phyloP scores from a whole-genome alignment of 2,329 filamentous ascomycete genomes.

The Metarhizium brunneum region DNA sequence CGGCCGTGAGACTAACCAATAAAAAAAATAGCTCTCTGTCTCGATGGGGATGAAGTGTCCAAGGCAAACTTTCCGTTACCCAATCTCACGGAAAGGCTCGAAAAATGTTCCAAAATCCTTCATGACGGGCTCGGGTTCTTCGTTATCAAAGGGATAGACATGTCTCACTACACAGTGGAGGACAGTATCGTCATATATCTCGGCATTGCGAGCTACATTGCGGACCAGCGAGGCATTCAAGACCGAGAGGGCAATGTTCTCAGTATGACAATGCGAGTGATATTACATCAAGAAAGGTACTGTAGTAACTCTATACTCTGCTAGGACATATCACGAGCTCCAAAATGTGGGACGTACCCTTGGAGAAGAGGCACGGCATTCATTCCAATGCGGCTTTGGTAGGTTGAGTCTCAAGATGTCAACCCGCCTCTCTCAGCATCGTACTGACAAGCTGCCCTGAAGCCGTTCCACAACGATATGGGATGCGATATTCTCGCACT shows the following conservation, averaged over 20 bases:
- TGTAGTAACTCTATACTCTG: constrained; percentile 9
- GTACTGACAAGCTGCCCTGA: constrained; percentile 3
- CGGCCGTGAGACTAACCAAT: neutral
- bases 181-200: constrained; percentile 48
- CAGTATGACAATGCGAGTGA: constrained; percentile 25
- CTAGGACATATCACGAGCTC: constrained; percentile 39
- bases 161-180: constrained; percentile 35
- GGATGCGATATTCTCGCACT: constrained; percentile 39
- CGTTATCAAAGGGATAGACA: constrained; percentile 44
- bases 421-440: neutral
- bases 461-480: constrained; percentile 45
- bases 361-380: constrained; percentile 37
- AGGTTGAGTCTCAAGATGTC: constrained; percentile 10
- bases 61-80: constrained; percentile 32
- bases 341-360: constrained; percentile 33
- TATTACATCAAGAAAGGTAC: neutral
- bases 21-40: constrained; percentile 14
- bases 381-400: constrained; percentile 38
- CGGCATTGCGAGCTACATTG: constrained; percentile 47
- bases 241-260: constrained; percentile 37
- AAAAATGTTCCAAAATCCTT: constrained; percentile 23
- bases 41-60: constrained; percentile 28
- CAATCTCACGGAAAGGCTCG: constrained; percentile 23
- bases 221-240: constrained; percentile 41
- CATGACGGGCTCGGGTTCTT: constrained; percentile 39